These are phyloP conservation scores for Microbotryum intermedium DNA, from an alignment of 1,284 basidiomycete genomes.

Conservation along the genomic window DNA sequence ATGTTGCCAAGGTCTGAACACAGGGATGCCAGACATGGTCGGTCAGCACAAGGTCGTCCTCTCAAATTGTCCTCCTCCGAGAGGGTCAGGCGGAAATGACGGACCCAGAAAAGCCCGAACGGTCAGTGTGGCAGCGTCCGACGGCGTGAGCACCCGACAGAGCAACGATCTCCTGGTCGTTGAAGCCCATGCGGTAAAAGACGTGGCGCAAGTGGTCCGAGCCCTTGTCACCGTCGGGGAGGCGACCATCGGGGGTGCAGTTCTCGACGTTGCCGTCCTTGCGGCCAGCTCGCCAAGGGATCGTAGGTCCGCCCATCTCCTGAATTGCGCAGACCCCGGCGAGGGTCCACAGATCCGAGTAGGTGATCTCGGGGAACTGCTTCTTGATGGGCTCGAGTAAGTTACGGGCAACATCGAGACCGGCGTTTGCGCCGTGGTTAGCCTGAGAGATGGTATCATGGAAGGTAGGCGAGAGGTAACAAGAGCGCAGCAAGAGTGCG, in stretches of 20 bases:
- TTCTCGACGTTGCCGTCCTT: conserved; percentile 37
- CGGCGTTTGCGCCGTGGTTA: conserved; percentile 30
- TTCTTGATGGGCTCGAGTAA: conserved; percentile 31
- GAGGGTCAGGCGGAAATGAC: conserved; percentile 1
- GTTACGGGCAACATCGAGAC: conserved; percentile 22
- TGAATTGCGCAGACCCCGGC: conserved; percentile 41
- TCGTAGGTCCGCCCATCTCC: conserved; percentile 36
- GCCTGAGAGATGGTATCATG: neutral
- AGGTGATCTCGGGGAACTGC: conserved; percentile 30
- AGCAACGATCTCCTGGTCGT: conserved; percentile 85
- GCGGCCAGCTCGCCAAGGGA: conserved; percentile 41
- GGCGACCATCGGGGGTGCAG: conserved; percentile 40
- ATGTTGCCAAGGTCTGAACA: neutral
- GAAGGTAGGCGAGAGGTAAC: too few relatives aligned
- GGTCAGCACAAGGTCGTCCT: neutral
- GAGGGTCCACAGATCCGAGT: conserved; percentile 36
- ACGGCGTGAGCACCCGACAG: conserved; percentile 90
- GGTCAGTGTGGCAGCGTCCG: conserved; percentile 77
- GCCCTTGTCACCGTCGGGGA: conserved; percentile 41
- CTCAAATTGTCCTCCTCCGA: neutral
- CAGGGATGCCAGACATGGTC: neutral
- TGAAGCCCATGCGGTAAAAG: conserved; percentile 50
- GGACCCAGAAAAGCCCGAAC: conserved; percentile 56
- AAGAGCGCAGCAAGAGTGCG: too few relatives aligned
- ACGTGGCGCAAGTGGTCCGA: conserved; percentile 41